Conservation (phyloP, 75 land plant species). For the Larix kaempferi region DNA sequence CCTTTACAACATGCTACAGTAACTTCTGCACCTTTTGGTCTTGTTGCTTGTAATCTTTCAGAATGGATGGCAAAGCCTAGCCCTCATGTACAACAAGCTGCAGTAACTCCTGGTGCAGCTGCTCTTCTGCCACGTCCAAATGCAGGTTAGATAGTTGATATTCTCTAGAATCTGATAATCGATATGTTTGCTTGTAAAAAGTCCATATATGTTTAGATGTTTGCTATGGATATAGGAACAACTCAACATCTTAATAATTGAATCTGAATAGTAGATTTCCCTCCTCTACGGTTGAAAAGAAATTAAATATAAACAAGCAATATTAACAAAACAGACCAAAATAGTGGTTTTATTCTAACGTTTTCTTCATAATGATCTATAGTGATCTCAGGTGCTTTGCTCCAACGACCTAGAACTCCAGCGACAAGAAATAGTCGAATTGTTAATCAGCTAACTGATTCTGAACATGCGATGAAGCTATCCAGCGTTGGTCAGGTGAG, state of each 20-base stretch:
- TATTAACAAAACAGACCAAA: no score
- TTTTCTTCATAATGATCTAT: not conserved
- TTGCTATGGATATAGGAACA: not conserved
- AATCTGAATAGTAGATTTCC: not conserved
- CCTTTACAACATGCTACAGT: no score
- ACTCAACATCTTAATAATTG: not conserved
- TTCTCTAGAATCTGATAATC: not conserved
- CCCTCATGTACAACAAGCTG: conserved; percentile 52
- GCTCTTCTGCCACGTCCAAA: conserved; percentile 53
- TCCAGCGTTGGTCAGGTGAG: conserved; percentile 57
- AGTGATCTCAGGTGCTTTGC: conserved; percentile 48
- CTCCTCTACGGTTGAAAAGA: not conserved
- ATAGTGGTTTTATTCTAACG: not conserved
- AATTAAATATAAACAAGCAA: no score
- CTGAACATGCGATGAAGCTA: conserved; percentile 70
- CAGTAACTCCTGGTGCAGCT: conserved; percentile 48
- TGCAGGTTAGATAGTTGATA: conserved; percentile 23
- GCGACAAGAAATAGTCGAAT: conserved; percentile 43
- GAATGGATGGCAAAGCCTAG: conserved; percentile 73
- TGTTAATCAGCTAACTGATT: conserved; percentile 73
- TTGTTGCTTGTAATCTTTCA: conserved; percentile 52
- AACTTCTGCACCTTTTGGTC: no score
- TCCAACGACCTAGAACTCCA: conserved; percentile 60
- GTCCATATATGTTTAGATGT: not conserved
- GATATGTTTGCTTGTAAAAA: no score